phyloP scores from a whole-genome alignment of 768 basidiomycete genomes.

The Lactarius indigo region DNA sequence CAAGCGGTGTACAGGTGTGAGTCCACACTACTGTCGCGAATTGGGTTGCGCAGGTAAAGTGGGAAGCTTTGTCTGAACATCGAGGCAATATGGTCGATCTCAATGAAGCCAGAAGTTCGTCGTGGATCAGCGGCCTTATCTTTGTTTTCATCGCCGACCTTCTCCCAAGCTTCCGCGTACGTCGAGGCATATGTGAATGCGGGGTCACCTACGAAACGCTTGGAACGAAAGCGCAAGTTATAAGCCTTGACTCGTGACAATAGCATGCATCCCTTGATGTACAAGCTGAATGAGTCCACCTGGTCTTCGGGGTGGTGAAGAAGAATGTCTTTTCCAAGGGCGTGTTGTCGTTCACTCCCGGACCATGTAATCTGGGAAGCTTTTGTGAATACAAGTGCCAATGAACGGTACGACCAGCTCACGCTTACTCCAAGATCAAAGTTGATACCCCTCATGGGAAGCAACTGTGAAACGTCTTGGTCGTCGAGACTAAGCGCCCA shows the following conservation, averaged over 20 bases:
- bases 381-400: conserved; percentile 16
- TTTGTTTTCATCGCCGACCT: conserved; percentile 4
- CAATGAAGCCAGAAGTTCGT: conserved; percentile 31
- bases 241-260: conserved; percentile 61
- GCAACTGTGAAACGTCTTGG: conserved; percentile 65
- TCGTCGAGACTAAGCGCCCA: conserved; percentile 74
- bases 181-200: conserved; percentile 37
- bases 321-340: conserved; percentile 58
- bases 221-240: conserved; percentile 61
- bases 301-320: conserved; percentile 56
- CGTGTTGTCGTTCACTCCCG: conserved; percentile 60
- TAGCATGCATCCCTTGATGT: conserved; percentile 64
- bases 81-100: conserved; percentile 30
- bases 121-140: conserved; percentile 30
- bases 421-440: conserved; percentile 58
- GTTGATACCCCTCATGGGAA: conserved; percentile 58
- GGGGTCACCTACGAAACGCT: conserved; percentile 56
- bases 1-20: conserved; percentile 32
- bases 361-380: conserved; percentile 45
- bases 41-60: conserved; percentile 33
- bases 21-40: conserved; percentile 40
- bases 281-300: conserved; percentile 68
- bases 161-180: conserved; percentile 21
- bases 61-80: conserved; percentile 31
- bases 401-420: conserved; percentile 6